Base-by-base conservation (phyloP, 306 rosid genomes). In the Potentilla sterilis region DNA sequence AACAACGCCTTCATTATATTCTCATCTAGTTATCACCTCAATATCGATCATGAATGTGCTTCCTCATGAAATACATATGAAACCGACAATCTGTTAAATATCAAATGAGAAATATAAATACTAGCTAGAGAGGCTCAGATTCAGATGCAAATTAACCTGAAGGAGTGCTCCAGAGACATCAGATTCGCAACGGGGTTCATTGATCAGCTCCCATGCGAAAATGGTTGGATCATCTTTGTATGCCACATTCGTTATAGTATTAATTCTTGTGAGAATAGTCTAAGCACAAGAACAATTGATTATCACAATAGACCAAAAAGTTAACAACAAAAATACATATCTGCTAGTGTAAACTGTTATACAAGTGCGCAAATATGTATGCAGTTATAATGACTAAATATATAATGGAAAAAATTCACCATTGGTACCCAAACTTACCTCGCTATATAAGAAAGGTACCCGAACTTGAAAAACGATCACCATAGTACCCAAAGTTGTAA, bases 141-240 rank as follows among this genome's bases (percentile, higher is more conserved):
- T 13, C 2, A 59, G 16, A 47, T 47, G 7, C 9, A 58, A 4
- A n/a, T n/a, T 34, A 0, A 49, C 74, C 46, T 70, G 62, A 18
- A 70, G 68, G 82, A 22, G 59, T 79, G 86, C 46, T 82, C 89
- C 89, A 9, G 89, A 85, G 34, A 15, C 64, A 69, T 85, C 89
- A 47, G 83, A 80, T 72, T 85, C 61, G 79, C 84, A 69, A 28
- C 91, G 88, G 1, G 86, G 87, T 76, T 87, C 93, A 59, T 89
- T 89, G 46, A 85, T 87, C 22, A 87, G 81, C 78, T 89, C 91
- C 91, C 87, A 89, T 34, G 89, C 83, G 83, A 89, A 78, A 47
- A 85, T 85, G 15, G 83, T 85, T 24, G 88, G 74, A 41, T 89
- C 87, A 71, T 87, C 81, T 78, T 46, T 85, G 74, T 85, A 85